phyloP scores from a whole-genome alignment of 2,329 filamentous ascomycete species.

The Knoxdaviesia proteae region DNA sequence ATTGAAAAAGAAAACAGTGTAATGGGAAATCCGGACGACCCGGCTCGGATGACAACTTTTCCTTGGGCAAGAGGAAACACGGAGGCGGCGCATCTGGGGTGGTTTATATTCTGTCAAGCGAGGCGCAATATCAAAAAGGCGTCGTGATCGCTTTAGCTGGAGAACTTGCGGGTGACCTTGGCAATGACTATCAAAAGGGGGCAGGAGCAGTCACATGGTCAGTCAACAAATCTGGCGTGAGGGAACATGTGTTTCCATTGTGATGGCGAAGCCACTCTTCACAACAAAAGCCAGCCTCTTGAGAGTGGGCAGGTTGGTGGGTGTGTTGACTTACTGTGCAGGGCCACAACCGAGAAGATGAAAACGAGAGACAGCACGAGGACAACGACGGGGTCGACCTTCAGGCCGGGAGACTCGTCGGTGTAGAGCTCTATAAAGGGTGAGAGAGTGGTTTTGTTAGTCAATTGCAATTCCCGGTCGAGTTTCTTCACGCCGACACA shows the following conservation, averaged over 20 bases:
- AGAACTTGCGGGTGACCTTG: slow-evolving; percentile 82
- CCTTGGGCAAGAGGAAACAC: too few species aligned
- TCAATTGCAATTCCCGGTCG: neutral
- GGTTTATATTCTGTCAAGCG: too few species aligned
- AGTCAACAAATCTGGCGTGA: too few species aligned
- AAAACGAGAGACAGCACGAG: slow-evolving; percentile 92
- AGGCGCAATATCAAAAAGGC: too few species aligned
- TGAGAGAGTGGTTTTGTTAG: slow-evolving; percentile 9
- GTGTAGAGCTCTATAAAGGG: slow-evolving; percentile 61
- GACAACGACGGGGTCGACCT: slow-evolving; percentile 95
- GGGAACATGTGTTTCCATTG: too few species aligned
- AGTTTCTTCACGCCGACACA: neutral
- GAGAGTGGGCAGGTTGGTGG: neutral
- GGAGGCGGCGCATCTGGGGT: too few species aligned
- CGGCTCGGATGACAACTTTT: too few species aligned
- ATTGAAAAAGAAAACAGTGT: too few species aligned
- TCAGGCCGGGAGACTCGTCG: slow-evolving; percentile 89
- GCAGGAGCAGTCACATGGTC: slow-evolving; percentile 6
- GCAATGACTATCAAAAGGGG: slow-evolving; percentile 52
- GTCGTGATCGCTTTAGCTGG: slow-evolving; percentile 24
- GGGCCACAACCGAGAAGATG: slow-evolving; percentile 93
- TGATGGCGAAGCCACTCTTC: neutral
- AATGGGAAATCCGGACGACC: too few species aligned
- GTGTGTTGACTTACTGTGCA: slow-evolving; percentile 56
- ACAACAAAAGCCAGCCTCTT: slow-evolving; percentile 1